Evolutionary conservation across 257 asterid genomes (phyloP).

Genomic region (Solanum gracilifrons): DNA sequence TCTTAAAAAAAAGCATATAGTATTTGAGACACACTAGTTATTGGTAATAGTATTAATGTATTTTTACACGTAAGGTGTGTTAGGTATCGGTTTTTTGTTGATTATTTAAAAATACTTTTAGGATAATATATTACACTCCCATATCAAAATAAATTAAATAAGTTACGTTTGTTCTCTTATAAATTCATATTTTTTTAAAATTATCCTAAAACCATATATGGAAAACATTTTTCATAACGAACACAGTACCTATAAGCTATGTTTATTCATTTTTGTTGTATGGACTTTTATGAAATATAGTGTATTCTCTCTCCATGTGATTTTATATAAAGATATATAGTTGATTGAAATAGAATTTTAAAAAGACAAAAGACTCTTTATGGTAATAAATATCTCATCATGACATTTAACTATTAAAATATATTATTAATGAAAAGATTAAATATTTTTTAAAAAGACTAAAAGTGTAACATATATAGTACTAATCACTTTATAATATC

Average conservation of each 20-base stretch:
- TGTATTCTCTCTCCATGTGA: background rate
- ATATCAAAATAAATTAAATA: background rate
- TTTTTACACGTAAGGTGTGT: background rate
- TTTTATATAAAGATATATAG: background rate
- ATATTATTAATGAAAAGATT: no score
- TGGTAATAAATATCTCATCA: background rate
- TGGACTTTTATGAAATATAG: background rate
- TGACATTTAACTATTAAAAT: background rate
- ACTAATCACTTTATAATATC: background rate
- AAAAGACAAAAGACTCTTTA: background rate
- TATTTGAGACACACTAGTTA: background rate
- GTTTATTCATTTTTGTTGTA: background rate
- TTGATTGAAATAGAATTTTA: background rate
- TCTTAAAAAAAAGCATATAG: background rate
- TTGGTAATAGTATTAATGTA: background rate
- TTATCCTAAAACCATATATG: background rate
- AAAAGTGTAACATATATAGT: background rate
- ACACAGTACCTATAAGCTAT: background rate
- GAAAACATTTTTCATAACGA: background rate
- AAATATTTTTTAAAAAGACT: background rate
- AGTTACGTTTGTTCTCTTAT: background rate
- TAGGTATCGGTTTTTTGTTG: background rate
- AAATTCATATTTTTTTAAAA: background rate
- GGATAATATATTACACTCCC: rapidly evolving
- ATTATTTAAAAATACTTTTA: background rate